A percentile compares a stretch with the other conserved stretches of the same genome.
Conservation (phyloP, 208 protist genomes). For the Leishmania aethiopica region DNA sequence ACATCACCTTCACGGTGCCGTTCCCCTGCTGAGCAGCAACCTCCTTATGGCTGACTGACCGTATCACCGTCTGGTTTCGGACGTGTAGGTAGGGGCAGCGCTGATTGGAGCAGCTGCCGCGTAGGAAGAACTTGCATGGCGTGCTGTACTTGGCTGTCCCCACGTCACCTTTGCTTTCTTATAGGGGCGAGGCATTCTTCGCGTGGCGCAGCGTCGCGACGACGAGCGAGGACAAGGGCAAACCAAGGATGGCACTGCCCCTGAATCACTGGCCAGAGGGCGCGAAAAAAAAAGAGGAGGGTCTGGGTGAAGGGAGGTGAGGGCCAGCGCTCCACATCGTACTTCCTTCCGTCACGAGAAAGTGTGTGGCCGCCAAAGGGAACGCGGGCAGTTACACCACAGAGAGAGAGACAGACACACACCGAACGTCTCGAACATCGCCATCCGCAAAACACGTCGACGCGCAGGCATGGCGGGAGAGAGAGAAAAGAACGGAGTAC, state of each 20-base stretch:
- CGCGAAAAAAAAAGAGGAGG: neutral
- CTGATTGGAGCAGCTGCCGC: conserved; percentile 72
- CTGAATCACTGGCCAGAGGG: neutral
- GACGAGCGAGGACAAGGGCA: neutral
- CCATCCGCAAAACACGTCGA: neutral
- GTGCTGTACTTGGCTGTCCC: conserved; percentile 31
- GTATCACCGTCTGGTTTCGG: conserved; percentile 40
- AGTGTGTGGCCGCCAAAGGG: neutral
- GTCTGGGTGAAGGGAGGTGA: neutral
- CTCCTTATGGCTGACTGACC: conserved; percentile 20
- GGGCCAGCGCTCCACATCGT: neutral
- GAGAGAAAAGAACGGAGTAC: neutral
- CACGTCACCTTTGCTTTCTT: conserved; percentile 59
- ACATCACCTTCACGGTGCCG: conserved; percentile 46
- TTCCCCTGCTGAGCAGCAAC: conserved; percentile 10
- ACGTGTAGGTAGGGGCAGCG: conserved; percentile 79
- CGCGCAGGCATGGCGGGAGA: neutral
- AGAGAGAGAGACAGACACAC: neutral
- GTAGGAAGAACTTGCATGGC: conserved; percentile 74
- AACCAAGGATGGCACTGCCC: neutral
- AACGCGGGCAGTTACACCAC: neutral
- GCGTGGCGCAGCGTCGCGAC: neutral
- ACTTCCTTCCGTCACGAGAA: neutral
- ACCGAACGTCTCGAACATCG: neutral
- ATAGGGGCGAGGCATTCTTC: conserved; percentile 51